These are phyloP conservation scores for Globisporangium middletonii DNA, from an alignment of 352 stramenopile species.

Conservation along the genomic window DNA sequence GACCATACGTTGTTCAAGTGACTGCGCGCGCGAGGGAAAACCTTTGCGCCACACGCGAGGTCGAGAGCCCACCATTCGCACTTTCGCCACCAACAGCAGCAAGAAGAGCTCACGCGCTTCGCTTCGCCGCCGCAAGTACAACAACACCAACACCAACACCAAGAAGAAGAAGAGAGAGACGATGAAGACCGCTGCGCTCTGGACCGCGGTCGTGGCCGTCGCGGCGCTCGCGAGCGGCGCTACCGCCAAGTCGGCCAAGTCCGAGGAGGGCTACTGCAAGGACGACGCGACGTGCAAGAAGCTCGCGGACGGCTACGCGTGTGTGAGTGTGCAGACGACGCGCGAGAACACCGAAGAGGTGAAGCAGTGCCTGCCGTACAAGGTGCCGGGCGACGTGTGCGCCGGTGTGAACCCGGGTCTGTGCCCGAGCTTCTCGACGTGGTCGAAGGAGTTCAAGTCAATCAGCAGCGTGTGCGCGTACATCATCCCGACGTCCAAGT, in stretches of 20 bases:
- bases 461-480: slow-evolving; percentile 73
- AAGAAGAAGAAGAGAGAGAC: neutral
- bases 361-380: slow-evolving; percentile 73
- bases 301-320: slow-evolving; percentile 38
- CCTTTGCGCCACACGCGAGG: no score
- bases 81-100: no score
- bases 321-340: slow-evolving; percentile 75
- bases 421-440: slow-evolving; percentile 74
- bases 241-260: slow-evolving; percentile 32
- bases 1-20: no score
- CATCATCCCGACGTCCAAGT: slow-evolving; percentile 51
- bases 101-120: no score
- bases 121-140: neutral
- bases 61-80: no score
- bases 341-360: slow-evolving; percentile 52
- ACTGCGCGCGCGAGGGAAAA: no score
- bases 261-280: slow-evolving; percentile 56
- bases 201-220: slow-evolving; percentile 11
- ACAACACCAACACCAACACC: neutral
- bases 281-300: slow-evolving; percentile 40
- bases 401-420: slow-evolving; percentile 44
- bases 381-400: slow-evolving; percentile 43
- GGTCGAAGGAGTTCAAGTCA: slow-evolving; percentile 47
- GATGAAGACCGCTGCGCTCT: slow-evolving; percentile 13
- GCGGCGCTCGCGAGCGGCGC: slow-evolving; percentile 12